Evolutionary conservation across 2,329 filamentous ascomycete genomes (phyloP).

Genomic region (Microsporum canis): DNA sequence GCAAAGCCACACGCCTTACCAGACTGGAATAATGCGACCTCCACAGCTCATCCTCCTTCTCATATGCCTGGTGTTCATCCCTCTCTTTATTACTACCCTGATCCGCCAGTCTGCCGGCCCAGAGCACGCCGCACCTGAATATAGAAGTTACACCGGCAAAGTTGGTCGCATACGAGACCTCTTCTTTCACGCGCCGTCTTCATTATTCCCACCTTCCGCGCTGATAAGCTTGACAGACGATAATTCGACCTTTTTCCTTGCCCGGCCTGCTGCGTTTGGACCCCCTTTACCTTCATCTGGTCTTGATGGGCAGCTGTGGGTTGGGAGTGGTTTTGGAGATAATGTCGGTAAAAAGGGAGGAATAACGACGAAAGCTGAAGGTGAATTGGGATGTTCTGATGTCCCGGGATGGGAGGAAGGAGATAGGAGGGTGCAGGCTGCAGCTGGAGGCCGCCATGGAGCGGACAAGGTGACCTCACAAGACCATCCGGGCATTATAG

Average conservation of each 20-base stretch:
- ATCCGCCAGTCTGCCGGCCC: constrained; percentile 34
- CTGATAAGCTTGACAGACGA: constrained; percentile 95
- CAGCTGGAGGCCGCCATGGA: background rate
- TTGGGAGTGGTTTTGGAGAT: constrained; percentile 82
- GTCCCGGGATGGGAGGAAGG: constrained; percentile 70
- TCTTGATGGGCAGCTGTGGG: constrained; percentile 82
- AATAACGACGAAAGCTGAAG: constrained; percentile 47
- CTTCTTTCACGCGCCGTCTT: constrained; percentile 65
- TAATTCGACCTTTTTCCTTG: constrained; percentile 94
- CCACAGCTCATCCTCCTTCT: constrained; percentile 38
- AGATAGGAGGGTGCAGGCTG: background rate
- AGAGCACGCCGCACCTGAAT: constrained; percentile 23
- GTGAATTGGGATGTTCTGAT: constrained; percentile 90
- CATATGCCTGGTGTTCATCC: constrained; percentile 38
- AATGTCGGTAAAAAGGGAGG: constrained; percentile 54
- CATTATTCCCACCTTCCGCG: constrained; percentile 87
- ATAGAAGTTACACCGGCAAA: constrained; percentile 20
- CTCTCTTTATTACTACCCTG: constrained; percentile 38
- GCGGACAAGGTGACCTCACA: constrained; percentile 3
- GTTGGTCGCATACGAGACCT: constrained; percentile 43
- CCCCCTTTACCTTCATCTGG: constrained; percentile 63
- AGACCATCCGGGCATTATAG: background rate
- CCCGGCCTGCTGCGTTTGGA: constrained; percentile 85
- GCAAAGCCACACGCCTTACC: background rate
- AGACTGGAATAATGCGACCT: constrained; percentile 31